Evolutionary conservation across 345 rosid species (phyloP), one percentile per base, ranked within the genome.

Genomic region (Combretum micranthum): DNA sequence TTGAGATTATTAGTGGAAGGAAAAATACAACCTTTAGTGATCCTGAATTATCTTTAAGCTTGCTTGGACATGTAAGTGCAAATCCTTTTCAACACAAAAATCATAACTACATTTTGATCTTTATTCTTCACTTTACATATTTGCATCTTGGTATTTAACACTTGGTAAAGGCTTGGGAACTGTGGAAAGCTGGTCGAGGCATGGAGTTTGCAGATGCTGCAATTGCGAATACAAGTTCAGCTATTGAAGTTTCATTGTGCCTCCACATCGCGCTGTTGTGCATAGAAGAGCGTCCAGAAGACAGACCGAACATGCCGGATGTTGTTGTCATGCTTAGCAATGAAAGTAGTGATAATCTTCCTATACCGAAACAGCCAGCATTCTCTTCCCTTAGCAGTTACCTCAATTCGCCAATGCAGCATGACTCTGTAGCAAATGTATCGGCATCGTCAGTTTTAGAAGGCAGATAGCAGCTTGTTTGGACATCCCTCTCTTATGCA

Each of bases 321-420:
- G 52, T 64, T 26, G 52, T 70, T 47, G 46, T 61, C 15, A 53
- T 57, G 67, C 53, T 75, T 19, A 56, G 48, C 37, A 55, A 23
- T 42, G 61, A 19, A 13, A 19, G 25, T 7, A 2, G 55, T n/a
- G n/a, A n/a, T 0, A 22, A 15, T 47, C 61, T 67, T 16, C 65
- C 75, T 26, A 44, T 21, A 22, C 75, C 76, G 0, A 58, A 51
- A 25, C 52, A 58, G 42, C 73, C 76, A 18, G 75, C 70, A 0
- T 70, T 48, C 23, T 59, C 59, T 10, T 26, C 16, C 12, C 56
- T 50, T 52, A 13, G 12, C 26, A 47, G 42, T n/a, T 42, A 0
- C 21, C 3, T 10, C 17, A 50, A 43, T 39, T 7, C 12, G 6
- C 47, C 37, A 16, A 15, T 12, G 43, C 46, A 37, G 49, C 49